Conservation (phyloP, 2,329 filamentous ascomycete genomes). For the Epichloe typhina region DNA sequence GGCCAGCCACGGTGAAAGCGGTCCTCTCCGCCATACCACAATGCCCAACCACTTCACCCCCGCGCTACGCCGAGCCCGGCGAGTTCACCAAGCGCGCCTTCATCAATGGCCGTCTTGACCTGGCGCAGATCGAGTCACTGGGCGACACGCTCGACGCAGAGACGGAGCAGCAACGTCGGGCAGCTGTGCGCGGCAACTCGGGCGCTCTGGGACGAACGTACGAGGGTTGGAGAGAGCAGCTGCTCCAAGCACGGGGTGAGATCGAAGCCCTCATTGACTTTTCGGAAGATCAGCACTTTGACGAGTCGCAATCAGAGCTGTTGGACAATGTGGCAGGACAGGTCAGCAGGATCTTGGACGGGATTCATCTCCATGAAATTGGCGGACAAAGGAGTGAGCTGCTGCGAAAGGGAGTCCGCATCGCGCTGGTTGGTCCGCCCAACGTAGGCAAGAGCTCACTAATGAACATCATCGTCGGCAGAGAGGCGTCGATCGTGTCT, state of each 20-base stretch:
- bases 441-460: constrained; percentile 94
- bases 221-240: constrained; percentile 63
- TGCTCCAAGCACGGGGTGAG: constrained; percentile 76
- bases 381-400: constrained; percentile 77
- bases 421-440: constrained; percentile 79
- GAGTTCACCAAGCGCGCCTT: constrained; percentile 94
- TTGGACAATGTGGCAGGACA: constrained; percentile 55
- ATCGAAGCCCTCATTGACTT: constrained; percentile 96
- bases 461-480: constrained; percentile 77
- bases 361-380: constrained; percentile 55
- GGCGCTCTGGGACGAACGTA: constrained; percentile 61
- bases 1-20: constrained; percentile 75
- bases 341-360: constrained; percentile 44
- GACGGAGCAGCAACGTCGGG: constrained; percentile 84
- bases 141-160: constrained; percentile 52
- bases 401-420: constrained; percentile 68
- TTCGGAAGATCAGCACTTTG: constrained; percentile 92
- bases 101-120: constrained; percentile 68
- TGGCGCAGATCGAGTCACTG: constrained; percentile 67
- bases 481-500: constrained; percentile 92
- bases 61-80: constrained; percentile 85
- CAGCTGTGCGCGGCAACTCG: constrained; percentile 68
- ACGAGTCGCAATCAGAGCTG: constrained; percentile 66
- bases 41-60: constrained; percentile 24
- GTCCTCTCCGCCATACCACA: constrained; percentile 64